Evolutionary conservation across 2,329 filamentous ascomycete genomes (phyloP), one percentile per base, ranked within the genome.

Genomic region (Escovopsis sp.): DNA sequence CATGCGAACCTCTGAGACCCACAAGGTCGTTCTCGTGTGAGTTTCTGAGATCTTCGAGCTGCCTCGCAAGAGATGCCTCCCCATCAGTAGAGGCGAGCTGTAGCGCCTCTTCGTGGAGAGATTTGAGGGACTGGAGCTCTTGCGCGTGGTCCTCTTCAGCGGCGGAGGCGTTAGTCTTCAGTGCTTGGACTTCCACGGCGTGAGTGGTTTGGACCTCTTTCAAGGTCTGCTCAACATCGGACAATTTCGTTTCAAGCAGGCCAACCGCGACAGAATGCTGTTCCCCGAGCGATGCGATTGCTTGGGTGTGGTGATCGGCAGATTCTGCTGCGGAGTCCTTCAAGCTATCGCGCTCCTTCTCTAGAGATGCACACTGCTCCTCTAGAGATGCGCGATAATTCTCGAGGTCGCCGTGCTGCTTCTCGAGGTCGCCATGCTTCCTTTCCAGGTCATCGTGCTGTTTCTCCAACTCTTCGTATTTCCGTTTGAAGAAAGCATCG

Each of bases 401-500:
- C 28, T 32, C 8, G 3, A 32, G 28, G 28, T 32, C 28, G 8
- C 11, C 3, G 8, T 32, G 28, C 28, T 32, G 28, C 28, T 32
- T 32, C 28, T 32, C 28, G 28, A 32, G 28, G 11, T 32, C 28
- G 11, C 28, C 28, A 7, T 32, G 28, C 28, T 32, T 9, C 4
- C 6, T 9, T 9, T 9, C 8, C 28, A 32, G 28, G 11, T 32
- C 72, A 10, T 63, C 64, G 55, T 80, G 70, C 55, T 77, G 69
- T 5, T 56, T 57, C 53, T 79, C 73, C 6, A 81, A 66, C 33
- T 75, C 72, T 45, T 77, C 68, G 47, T 73, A 80, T 57, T 78
- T 75, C 49, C 72, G 70, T 61, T 77, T 78, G 59, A 77, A 77
- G 55, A 73, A 73, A 12, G 76, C 75, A 47, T 80, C 75, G 19